Conservation (phyloP, 805 yeast species). For the Candida caryicola region DNA sequence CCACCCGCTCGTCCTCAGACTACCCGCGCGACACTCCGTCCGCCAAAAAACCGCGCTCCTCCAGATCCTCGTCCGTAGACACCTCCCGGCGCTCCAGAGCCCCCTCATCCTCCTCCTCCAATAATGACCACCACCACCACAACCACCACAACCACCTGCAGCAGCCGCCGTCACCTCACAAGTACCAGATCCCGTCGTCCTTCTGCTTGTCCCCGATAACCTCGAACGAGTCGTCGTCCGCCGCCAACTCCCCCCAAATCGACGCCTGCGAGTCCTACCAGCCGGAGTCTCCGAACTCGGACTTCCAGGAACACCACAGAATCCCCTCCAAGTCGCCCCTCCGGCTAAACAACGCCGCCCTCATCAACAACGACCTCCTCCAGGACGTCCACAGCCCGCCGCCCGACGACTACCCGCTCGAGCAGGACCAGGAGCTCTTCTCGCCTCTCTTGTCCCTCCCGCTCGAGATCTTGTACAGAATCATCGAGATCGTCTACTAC, state of each 20-base stretch:
- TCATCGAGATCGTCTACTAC: constrained; percentile 55
- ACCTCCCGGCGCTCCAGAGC: too few species aligned
- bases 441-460: constrained; percentile 39
- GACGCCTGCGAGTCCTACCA: not conserved
- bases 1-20: too few species aligned
- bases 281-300: constrained; percentile 1
- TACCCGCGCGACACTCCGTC: too few species aligned
- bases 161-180: too few species aligned
- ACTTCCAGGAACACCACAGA: not conserved
- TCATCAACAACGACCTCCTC: not conserved
- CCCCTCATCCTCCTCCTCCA: too few species aligned
- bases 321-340: not conserved
- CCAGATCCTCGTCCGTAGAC: too few species aligned
- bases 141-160: too few species aligned
- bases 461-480: constrained; percentile 53
- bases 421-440: constrained; percentile 4
- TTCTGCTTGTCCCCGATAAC: constrained; percentile 11
- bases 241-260: not conserved
- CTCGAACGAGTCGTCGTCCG: constrained; percentile 5
- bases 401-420: not conserved
- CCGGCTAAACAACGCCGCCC: not conserved
- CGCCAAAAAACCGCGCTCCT: not conserved
- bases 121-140: too few species aligned
- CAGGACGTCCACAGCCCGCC: not conserved
- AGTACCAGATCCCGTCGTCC: constrained; percentile 5